phyloP scores from a whole-genome alignment of 148 eudicot species.

The Suaeda aralocaspica region DNA sequence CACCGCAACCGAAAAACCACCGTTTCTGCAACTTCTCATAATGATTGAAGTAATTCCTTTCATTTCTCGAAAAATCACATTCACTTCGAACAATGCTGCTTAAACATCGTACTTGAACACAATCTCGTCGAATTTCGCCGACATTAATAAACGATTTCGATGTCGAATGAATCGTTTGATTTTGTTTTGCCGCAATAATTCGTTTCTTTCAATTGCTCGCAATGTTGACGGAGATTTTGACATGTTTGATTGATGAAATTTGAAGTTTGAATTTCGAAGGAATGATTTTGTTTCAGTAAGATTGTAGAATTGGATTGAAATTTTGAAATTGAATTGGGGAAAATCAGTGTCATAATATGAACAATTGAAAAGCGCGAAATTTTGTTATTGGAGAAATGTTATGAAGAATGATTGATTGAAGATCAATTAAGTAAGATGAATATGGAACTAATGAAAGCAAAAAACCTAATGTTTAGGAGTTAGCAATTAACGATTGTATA shows the following conservation, averaged over 20 bases:
- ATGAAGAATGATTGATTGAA: no score
- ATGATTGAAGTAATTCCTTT: not conserved
- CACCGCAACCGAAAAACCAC: conserved; percentile 77
- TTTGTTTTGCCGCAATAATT: conserved; percentile 27
- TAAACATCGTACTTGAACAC: conserved; percentile 37
- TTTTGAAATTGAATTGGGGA: conserved; percentile 1
- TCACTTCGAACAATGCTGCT: conserved; percentile 42
- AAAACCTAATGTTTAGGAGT: no score
- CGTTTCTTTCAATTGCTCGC: conserved; percentile 35
- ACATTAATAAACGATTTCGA: conserved; percentile 12
- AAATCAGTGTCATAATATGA: not conserved
- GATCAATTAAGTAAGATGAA: no score
- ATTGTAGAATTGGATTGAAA: not conserved
- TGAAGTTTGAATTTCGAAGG: not conserved
- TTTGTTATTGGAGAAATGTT: no score
- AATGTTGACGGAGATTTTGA: conserved; percentile 41
- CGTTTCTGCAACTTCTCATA: conserved; percentile 43
- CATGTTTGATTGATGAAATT: conserved; percentile 26
- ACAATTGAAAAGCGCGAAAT: no score
- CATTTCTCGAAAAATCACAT: conserved; percentile 18
- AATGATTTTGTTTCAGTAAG: no score
- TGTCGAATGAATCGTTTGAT: conserved; percentile 21
- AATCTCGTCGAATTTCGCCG: conserved; percentile 18
- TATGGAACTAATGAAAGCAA: no score
- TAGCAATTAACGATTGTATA: no score